These are phyloP conservation scores for Linum tenue DNA, from an alignment of 345 rosid species.

Conservation along the genomic window DNA sequence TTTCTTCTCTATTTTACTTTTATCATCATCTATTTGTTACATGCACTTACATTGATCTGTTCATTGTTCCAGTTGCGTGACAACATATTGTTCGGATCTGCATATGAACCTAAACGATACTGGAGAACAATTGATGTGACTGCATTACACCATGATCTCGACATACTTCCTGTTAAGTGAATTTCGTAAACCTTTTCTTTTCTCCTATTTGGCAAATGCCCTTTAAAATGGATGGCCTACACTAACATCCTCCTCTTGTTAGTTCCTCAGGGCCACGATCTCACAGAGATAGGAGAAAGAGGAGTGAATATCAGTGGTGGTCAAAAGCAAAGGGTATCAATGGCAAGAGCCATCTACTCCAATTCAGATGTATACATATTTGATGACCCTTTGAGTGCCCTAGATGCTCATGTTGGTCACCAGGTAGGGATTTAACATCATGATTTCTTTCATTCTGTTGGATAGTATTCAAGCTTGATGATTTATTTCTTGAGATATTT, in stretches of 20 bases:
- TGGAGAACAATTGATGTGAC: conserved; percentile 7
- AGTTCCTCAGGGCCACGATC: conserved; percentile 11
- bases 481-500: too few relatives aligned
- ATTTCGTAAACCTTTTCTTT: not conserved
- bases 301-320: conserved; percentile 32
- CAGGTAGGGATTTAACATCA: conserved; percentile 11
- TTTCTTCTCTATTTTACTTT: not conserved
- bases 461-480: not conserved
- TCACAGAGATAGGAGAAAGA: conserved; percentile 30
- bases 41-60: not conserved
- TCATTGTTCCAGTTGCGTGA: conserved; percentile 8
- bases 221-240: not conserved
- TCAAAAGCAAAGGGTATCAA: conserved; percentile 26
- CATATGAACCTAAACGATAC: conserved; percentile 1
- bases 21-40: not conserved
- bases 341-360: conserved; percentile 29
- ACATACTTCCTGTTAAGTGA: conserved; percentile 10
- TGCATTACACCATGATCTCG: conserved; percentile 5
- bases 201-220: too few relatives aligned
- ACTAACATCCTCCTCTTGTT: not conserved
- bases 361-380: conserved; percentile 23
- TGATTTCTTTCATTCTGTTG: not conserved
- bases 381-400: conserved; percentile 30
- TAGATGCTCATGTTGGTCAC: conserved; percentile 26
- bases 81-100: conserved; percentile 7